Base-by-base conservation (phyloP, 2,329 filamentous ascomycete species). In the Calonectria pauciramosa region DNA sequence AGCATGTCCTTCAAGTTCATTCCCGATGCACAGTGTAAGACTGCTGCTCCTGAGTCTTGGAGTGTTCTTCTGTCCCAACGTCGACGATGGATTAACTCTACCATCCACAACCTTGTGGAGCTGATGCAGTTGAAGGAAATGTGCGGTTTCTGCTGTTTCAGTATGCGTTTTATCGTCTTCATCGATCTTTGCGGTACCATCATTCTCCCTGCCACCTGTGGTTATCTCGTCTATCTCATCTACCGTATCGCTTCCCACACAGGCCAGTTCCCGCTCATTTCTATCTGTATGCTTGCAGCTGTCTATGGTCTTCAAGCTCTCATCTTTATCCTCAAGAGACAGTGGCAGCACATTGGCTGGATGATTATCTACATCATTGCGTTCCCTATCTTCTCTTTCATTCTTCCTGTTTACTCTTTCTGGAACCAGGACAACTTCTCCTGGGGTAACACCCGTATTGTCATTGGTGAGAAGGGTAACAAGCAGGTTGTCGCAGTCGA, bases 361-460 rank as follows among this genome's bases (percentile, higher is more conserved):
- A 99, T 99, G 96, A 94, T 99, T 78, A 99, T 99, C 83, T 99
- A 99, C 87, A 90, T 99, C 76, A 80, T 97, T n/a, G 97, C 97
- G 3, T 98, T 94, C 88, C 97, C 97, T 0, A 94, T 99, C 80
- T 98, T 96, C 88, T 97, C 94, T 5, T 95, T 99, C 81, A 84
- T 97, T 76, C 91, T 99, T 16, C 97, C 97, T 0, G 88, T 99
- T 77, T 99, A 99, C 88, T 98, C 96, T 0, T 99, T 99, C 93
- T 99, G 97, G 97, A 98, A 98, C 86, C 96, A 98, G 85, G 97
- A 99, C 86, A 96, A 99, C 87, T 99, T 99, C 90, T 93, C 93
- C 2, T 99, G 97, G 97, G 97, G 97, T 90, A 99, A 97, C 87
- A 99, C 97, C 1, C 96, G 97, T 91, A 93, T 99, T 78, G 97